A percentile compares a stretch with the other conserved stretches of the same genome.
phyloP scores from a whole-genome alignment of 495 filamentous ascomycete genomes.

The Trichoderma virens region DNA sequence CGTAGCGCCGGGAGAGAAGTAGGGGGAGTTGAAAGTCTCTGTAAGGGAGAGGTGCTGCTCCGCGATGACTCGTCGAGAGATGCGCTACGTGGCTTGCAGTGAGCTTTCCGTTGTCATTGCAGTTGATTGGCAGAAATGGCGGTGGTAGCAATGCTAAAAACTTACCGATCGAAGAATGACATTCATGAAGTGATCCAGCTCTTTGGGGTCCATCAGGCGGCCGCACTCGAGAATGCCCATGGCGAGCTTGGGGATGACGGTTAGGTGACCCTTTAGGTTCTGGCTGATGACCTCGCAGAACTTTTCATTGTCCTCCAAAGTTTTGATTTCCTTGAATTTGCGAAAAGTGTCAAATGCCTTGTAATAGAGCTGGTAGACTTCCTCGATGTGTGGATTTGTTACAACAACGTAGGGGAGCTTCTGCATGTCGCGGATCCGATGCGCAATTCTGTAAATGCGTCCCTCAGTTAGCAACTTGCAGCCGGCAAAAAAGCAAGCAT shows the following conservation, averaged over 20 bases:
- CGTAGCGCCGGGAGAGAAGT: conserved; percentile 80
- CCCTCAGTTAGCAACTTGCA: not conserved
- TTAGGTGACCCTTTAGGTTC: conserved; percentile 78
- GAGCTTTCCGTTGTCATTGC: conserved; percentile 4
- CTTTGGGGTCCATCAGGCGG: conserved; percentile 64
- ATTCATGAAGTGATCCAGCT: conserved; percentile 93
- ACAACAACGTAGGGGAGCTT: conserved; percentile 92
- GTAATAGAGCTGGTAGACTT: conserved; percentile 96
- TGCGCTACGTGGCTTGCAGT: conserved; percentile 48
- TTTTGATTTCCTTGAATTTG: conserved; percentile 73
- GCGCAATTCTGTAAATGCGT: conserved; percentile 56
- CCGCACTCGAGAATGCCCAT: conserved; percentile 90
- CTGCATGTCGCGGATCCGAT: conserved; percentile 96
- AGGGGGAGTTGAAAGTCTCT: conserved; percentile 87
- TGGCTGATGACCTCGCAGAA: conserved; percentile 75
- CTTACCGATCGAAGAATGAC: conserved; percentile 81
- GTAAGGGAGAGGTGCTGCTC: conserved; percentile 97
- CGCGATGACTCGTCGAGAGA: conserved; percentile 91
- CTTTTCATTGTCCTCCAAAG: conserved; percentile 80
- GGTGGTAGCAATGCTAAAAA: not conserved
- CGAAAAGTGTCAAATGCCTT: conserved; percentile 87
- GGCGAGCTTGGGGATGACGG: conserved; percentile 86
- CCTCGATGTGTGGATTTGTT: conserved; percentile 85
- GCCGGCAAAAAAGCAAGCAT: not conserved
- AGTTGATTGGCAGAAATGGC: not conserved